Base-by-base conservation (phyloP, 2,329 filamentous ascomycete species). In the Aureobasidium sp. region DNA sequence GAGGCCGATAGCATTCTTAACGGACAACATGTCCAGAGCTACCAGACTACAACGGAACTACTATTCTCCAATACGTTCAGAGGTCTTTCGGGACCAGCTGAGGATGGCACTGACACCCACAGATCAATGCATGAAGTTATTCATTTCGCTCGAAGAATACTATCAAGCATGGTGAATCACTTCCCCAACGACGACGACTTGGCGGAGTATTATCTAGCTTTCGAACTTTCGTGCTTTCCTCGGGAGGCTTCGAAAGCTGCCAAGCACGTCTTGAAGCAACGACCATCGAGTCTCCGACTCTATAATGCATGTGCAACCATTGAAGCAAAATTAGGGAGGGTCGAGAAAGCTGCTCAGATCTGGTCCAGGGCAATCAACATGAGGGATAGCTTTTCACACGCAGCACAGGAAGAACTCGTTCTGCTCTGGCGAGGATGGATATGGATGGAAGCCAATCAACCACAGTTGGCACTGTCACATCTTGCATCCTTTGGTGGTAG, bases 251-350 rank as follows among this genome's bases (percentile, higher is more conserved):
- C 83, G 66, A 95, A 90, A 70, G 78, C 81, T 7, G 89, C 90
- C 0, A 96, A 90, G 68, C 74, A 75, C 7, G 76, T 96, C 0
- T 74, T 97, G n/a, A 93, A 89, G 69, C 80, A 79, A 52, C 82
- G 84, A 61, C 78, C 85, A 0, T 78, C 83, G 0, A 87, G 85
- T 67, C 71, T 89, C 3, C 77, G 79, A 15, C 77, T 97, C 0
- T 97, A 95, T 73, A 88, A 91, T 66, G 84, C 86, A 0, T 96
- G 93, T 69, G 90, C 88, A 0, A 74, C 90, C 15, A 83, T 91
- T 3, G 90, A 96, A 72, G 79, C 75, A 66, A 76, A 78, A 1
- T 81, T 80, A 33, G 83, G 80, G 0, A 86, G 87, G 27, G 66
- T 70, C 1, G 78, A 82, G 0, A 76, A 84, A 50, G 86, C 88